Evolutionary conservation across 2,329 filamentous ascomycete species (phyloP), one percentile per base, ranked within the genome.

Genomic region (Talaromyces sp.): DNA sequence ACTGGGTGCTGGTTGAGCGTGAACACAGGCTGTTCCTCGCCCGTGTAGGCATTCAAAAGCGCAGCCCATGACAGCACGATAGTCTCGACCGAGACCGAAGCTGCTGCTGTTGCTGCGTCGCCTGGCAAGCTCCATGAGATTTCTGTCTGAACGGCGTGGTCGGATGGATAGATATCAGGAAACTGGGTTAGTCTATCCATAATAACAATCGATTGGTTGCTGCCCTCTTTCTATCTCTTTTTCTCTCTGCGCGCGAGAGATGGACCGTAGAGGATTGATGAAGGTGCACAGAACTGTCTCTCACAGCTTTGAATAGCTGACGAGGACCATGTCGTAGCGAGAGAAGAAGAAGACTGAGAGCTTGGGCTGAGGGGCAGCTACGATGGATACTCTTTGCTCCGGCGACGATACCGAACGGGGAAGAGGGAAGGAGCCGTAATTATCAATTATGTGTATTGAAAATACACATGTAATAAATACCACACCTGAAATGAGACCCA

Each of bases 11-110:
- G 65, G 52, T 74, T 66, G 35, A 72, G 54, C 17, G 60, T 46
- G 60, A 76, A 74, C 19, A 71, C 66, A n/a, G 71, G 72, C 29
- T 52, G 61, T 54, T 73, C 68, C 38, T 73, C 68, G 32, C 66
- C 67, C n/a, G 72, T 74, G 54, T 71, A 69, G 32, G 65, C 63
- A 48, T 64, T 63, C 53, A 75, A 63, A 19, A 73, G 63, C 3
- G 61, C 26, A 29, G 71, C 72, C 72, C 73, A 75, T 43, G 67
- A 66, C 54, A 67, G 51, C 9, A 64, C 65, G 17, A 68, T 41
- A 5, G 67, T 38, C 38, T 70, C 59, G 10, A 62, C 29, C 17
- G 68, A 61, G 52, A 68, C 61, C 50, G 51, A 56, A 26, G 41
- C 46, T 4, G 60, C 58, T 61, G 66, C 64, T 61, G 66, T 63